phyloP scores from a whole-genome alignment of 2,329 filamentous ascomycete genomes.

The Pseudofabraea citricarpa region DNA sequence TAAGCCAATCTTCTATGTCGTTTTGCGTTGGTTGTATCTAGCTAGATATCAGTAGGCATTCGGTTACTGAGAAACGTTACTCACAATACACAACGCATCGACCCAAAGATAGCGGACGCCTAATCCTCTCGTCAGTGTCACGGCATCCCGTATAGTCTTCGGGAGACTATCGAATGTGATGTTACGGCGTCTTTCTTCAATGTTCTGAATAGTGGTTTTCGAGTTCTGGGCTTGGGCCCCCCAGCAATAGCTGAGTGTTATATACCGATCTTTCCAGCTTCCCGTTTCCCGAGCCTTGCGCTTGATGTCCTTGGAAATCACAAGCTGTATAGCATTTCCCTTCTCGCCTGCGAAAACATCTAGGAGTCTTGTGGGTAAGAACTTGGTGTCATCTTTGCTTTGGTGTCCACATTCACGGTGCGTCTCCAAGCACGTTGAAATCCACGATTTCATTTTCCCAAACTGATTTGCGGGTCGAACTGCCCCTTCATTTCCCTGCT shows the following conservation, averaged over 20 bases:
- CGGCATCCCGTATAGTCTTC: not conserved
- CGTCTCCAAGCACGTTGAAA: not conserved
- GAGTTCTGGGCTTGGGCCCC: not conserved
- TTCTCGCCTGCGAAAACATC: not conserved
- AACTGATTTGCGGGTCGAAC: not conserved
- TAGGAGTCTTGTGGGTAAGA: not conserved
- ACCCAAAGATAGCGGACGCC: not conserved
- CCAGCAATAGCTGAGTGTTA: not conserved
- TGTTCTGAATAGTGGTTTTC: not conserved
- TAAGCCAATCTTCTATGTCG: not conserved
- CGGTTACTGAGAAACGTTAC: not conserved
- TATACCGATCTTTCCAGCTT: not conserved
- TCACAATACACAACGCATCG: not conserved
- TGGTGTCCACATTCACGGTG: not conserved
- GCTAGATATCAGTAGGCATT: not conserved
- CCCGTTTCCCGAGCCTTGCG: not conserved
- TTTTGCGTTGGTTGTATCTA: not conserved
- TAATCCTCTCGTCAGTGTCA: not conserved
- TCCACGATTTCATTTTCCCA: not conserved
- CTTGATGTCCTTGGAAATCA: not conserved
- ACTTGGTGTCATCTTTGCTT: not conserved
- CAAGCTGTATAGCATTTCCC: not conserved
- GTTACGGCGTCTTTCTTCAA: not conserved
- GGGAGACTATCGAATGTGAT: not conserved
- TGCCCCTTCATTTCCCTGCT: not conserved